Percentiles rank a stretch among this genome's conserved stretches.
phyloP scores from a whole-genome alignment of 768 basidiomycete species.

The Kwoniella mangroviensis region DNA sequence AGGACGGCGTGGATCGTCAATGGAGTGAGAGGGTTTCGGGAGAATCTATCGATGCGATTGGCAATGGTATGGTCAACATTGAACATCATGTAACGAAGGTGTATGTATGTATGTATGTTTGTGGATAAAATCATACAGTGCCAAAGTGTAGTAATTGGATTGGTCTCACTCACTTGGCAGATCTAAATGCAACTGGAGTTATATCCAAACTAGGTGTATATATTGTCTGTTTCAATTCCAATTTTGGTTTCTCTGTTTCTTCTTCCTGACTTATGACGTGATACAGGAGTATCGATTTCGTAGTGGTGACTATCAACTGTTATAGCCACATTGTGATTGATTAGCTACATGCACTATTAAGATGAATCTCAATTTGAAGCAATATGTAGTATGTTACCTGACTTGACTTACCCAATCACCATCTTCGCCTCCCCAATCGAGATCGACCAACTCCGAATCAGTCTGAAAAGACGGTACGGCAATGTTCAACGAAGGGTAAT shows the following conservation, averaged over 20 bases:
- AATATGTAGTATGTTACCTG: no score
- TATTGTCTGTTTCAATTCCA: slow-evolving; percentile 44
- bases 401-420: slow-evolving; percentile 58
- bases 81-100: slow-evolving; percentile 5
- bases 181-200: slow-evolving; percentile 48
- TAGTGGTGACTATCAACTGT: slow-evolving; percentile 54
- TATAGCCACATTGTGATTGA: not conserved
- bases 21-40: slow-evolving; percentile 23
- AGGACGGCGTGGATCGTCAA: slow-evolving; percentile 52
- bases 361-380: not conserved
- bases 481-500: slow-evolving; percentile 65
- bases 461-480: slow-evolving; percentile 63
- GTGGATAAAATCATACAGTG: not conserved
- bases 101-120: not conserved
- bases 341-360: no score
- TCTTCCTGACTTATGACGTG: slow-evolving; percentile 23
- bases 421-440: slow-evolving; percentile 69
- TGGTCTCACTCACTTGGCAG: slow-evolving; percentile 46
- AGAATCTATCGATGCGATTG: slow-evolving; percentile 20
- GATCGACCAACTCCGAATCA: slow-evolving; percentile 79
- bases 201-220: slow-evolving; percentile 50
- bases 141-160: not conserved
- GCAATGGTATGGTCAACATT: not conserved
- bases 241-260: slow-evolving; percentile 15
- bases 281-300: slow-evolving; percentile 43